Conservation (phyloP, 2,329 filamentous ascomycete species). For the Scedosporium aurantiacum region DNA sequence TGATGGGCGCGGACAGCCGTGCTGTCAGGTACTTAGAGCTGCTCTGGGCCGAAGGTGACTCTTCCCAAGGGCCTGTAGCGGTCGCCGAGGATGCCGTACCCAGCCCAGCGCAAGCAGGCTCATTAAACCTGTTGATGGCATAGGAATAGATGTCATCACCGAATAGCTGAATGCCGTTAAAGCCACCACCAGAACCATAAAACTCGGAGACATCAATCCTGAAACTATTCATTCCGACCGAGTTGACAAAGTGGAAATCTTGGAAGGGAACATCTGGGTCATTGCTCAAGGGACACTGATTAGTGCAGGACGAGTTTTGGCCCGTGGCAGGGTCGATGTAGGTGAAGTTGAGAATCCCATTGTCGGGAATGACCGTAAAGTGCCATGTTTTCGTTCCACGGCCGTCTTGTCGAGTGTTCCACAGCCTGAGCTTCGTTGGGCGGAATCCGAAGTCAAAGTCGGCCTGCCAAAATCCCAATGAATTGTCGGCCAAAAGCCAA, state of each 20-base stretch:
- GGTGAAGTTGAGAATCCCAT: slow-evolving; percentile 93
- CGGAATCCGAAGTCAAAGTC: slow-evolving; percentile 73
- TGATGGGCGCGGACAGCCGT: slow-evolving; percentile 43
- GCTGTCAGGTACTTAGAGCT: slow-evolving; percentile 68
- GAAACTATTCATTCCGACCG: slow-evolving; percentile 78
- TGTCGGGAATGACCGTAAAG: slow-evolving; percentile 73
- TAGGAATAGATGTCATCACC: slow-evolving; percentile 78
- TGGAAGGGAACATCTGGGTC: slow-evolving; percentile 58
- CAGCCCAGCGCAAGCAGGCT: slow-evolving; percentile 62
- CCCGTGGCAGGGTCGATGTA: slow-evolving; percentile 69
- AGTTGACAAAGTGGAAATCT: slow-evolving; percentile 85
- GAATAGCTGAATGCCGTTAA: slow-evolving; percentile 79
- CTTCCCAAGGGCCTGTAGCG: slow-evolving; percentile 61
- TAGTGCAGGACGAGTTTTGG: slow-evolving; percentile 61
- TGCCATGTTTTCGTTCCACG: slow-evolving; percentile 82
- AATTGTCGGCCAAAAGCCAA: slow-evolving; percentile 65
- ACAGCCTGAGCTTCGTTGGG: slow-evolving; percentile 76
- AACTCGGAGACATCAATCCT: slow-evolving; percentile 76
- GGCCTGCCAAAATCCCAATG: slow-evolving; percentile 73
- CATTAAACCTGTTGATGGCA: slow-evolving; percentile 79
- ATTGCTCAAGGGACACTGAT: slow-evolving; percentile 71
- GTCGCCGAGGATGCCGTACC: slow-evolving; percentile 53
- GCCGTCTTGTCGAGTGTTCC: slow-evolving; percentile 76
- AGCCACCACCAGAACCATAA: slow-evolving; percentile 75
- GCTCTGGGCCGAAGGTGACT: slow-evolving; percentile 56